Evolutionary conservation across 2,329 filamentous ascomycete species (phyloP).

Genomic region (Cladophialophora immunda): DNA sequence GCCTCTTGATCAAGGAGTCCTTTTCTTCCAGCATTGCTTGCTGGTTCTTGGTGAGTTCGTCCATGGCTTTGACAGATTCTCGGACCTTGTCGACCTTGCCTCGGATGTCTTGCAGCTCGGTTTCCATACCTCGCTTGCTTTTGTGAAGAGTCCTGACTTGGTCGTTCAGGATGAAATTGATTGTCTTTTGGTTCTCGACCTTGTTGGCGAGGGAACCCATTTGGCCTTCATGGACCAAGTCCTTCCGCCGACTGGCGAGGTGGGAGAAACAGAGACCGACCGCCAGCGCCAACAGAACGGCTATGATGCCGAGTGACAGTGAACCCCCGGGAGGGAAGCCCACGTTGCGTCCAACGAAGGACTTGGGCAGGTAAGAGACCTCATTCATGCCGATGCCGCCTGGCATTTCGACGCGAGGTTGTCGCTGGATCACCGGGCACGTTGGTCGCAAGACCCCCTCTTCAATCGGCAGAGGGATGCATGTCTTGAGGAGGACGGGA

Average conservation of each 20-base stretch:
- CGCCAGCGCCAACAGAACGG: not conserved
- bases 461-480: conserved; percentile 6
- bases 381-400: not conserved
- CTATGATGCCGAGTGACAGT: not conserved
- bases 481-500: conserved; percentile 10
- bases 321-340: not conserved
- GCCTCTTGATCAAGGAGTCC: not conserved
- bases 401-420: conserved; percentile 2
- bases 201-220: too few relatives aligned
- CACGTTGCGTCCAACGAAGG: not conserved
- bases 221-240: not conserved
- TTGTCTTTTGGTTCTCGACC: not conserved
- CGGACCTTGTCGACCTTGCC: not conserved
- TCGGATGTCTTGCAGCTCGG: not conserved
- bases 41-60: conserved; percentile 1
- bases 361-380: not conserved
- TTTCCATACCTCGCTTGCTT: not conserved
- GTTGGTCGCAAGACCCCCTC: conserved; percentile 14
- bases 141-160: not conserved
- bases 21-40: not conserved
- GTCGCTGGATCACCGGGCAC: conserved; percentile 19
- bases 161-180: not conserved
- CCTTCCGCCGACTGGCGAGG: not conserved
- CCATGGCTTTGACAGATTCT: not conserved
- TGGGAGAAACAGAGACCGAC: not conserved